These are phyloP conservation scores for Torulaspora franciscae DNA, from an alignment of 805 yeast species.

Conservation along the genomic window DNA sequence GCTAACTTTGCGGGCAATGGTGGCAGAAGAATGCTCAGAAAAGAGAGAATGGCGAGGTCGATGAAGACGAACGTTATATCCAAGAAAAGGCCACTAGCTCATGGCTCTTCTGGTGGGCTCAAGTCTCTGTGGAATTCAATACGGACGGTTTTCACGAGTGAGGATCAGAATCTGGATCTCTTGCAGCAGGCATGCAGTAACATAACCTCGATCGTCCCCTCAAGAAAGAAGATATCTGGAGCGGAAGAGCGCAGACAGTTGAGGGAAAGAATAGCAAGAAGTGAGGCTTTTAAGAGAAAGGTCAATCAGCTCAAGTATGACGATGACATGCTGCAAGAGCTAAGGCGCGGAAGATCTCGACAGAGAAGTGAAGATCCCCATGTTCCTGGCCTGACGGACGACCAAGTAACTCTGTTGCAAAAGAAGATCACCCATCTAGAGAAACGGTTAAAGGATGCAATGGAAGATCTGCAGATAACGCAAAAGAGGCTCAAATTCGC, in stretches of 20 bases:
- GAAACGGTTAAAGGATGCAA: constrained; percentile 11
- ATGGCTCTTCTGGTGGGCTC: constrained; percentile 3
- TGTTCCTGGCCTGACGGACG: constrained; percentile 12
- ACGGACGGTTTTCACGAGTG: constrained; percentile 20
- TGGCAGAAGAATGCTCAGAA: constrained; percentile 6
- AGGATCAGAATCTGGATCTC: constrained; percentile 19
- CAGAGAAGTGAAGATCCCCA: not conserved
- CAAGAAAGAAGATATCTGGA: constrained; percentile 6
- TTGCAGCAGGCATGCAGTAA: constrained; percentile 23
- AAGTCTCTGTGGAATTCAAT: constrained; percentile 7
- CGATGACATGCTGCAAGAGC: constrained; percentile 23
- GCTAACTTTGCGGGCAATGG: constrained; percentile 13
- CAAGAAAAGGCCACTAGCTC: constrained; percentile 1
- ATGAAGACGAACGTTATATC: constrained; percentile 1
- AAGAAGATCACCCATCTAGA: constrained; percentile 16
- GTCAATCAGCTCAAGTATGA: constrained; percentile 29
- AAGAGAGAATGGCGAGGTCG: constrained; percentile 5
- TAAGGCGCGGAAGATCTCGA: constrained; percentile 23
- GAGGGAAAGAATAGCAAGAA: constrained; percentile 24
- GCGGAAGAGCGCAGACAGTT: constrained; percentile 13
- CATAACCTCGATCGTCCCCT: constrained; percentile 11
- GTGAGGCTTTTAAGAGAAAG: constrained; percentile 30
- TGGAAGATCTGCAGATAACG: constrained; percentile 20
- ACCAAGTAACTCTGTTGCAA: constrained; percentile 19
- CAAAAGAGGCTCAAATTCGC: constrained; percentile 30